Evolutionary conservation across 164 flowering plant genomes (phyloP), one percentile per base, ranked within the genome.

Genomic region (Protea cynaroides): DNA sequence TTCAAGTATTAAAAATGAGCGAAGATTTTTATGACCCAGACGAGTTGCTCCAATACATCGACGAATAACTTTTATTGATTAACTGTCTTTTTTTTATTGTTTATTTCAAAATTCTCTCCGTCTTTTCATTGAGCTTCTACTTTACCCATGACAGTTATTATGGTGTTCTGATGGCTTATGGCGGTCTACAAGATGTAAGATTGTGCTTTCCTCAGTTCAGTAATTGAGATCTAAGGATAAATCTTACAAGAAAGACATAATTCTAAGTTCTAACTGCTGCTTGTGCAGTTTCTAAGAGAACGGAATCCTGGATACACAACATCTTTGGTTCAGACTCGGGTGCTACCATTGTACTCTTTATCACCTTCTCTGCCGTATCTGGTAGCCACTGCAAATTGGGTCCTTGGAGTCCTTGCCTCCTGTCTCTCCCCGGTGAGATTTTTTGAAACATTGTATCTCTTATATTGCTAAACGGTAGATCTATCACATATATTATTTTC

Each of bases 91-190:
- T 40, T 52, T 49, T 49, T 49, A 1, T 14, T 47, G 12, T 14
- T 5, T 6, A 18, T 49, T 49, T 49, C 46, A 40, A 25, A 14
- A 0, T 13, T 56, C 7, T 25, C 34, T 29, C 34, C 34, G 21
- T 60, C 38, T 21, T 53, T 69, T 65, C 51, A 58, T 55, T 67
- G 19, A 29, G 7, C 18, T 63, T 54, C 52, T 59, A 6, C 56
- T 63, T 61, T 44, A 8, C 23, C 23, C 29, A 8, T 79, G 56
- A 65, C 88, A 90, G 96, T 64, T 90, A 90, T 54, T 87, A 73
- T 76, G 91, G 91, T 49, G 96, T 90, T 66, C 76, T 87, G 59
- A 84, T 87, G 88, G 96, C 89, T 49, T 90, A 81, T 72, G 93
- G 91, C 24, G 80, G 88, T 58, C 80, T 90, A 50, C 83, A 79